phyloP scores from a whole-genome alignment of 805 yeast genomes.

The Allodekkera sacchari region DNA sequence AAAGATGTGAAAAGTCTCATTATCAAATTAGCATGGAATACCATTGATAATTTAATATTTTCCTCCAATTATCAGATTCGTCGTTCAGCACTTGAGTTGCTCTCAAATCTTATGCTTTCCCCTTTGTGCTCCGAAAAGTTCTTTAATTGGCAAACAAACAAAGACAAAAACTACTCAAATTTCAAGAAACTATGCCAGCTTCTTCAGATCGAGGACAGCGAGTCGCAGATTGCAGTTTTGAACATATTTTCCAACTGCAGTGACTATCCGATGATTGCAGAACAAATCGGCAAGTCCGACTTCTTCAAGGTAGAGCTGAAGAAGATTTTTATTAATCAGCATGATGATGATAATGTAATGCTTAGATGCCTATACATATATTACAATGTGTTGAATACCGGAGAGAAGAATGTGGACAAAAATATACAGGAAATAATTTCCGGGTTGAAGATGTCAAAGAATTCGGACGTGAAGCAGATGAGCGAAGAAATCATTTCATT shows the following conservation, averaged over 20 bases:
- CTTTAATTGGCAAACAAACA: slow-evolving; percentile 40
- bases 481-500: slow-evolving; percentile 1
- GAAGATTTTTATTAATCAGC: slow-evolving; percentile 10
- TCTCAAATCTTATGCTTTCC: slow-evolving; percentile 34
- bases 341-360: slow-evolving; percentile 13
- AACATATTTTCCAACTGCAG: slow-evolving; percentile 25
- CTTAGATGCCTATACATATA: slow-evolving; percentile 18
- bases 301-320: slow-evolving; percentile 13
- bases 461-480: neutral
- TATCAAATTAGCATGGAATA: slow-evolving; percentile 27
- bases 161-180: slow-evolving; percentile 27
- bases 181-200: slow-evolving; percentile 34
- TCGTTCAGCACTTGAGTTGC: slow-evolving; percentile 38
- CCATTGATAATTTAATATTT: slow-evolving; percentile 25
- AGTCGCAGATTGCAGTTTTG: slow-evolving; percentile 29
- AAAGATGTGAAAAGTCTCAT: slow-evolving; percentile 30
- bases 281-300: slow-evolving; percentile 11
- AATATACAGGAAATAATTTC: neutral
- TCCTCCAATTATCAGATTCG: slow-evolving; percentile 35
- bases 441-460: neutral
- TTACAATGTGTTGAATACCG: neutral
- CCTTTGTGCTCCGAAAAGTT: slow-evolving; percentile 41
- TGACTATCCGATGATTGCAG: slow-evolving; percentile 18
- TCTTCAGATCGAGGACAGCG: slow-evolving; percentile 28
- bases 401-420: neutral